These are phyloP conservation scores for Septoria linicola DNA, from an alignment of 2,329 filamentous ascomycete species.

Conservation along the genomic window DNA sequence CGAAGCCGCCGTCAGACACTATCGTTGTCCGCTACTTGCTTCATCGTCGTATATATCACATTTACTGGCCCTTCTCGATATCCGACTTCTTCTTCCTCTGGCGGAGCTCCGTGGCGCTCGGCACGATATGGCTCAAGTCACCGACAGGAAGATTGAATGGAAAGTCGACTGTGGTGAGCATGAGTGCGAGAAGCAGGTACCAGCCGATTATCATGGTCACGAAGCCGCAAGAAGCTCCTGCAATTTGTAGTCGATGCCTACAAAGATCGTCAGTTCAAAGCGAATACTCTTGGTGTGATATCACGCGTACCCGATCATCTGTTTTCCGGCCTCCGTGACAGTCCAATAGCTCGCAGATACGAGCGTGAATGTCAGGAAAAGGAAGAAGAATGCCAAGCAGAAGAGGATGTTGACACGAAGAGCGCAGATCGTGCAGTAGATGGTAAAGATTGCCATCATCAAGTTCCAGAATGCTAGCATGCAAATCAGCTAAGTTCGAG, in stretches of 20 bases:
- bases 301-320: slow-evolving; percentile 3
- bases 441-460: slow-evolving; percentile 27
- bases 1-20: no score
- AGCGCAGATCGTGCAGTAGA: slow-evolving; percentile 26
- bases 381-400: slow-evolving; percentile 25
- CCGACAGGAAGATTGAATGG: slow-evolving; percentile 24
- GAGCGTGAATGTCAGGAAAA: slow-evolving; percentile 23
- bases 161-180: slow-evolving; percentile 26
- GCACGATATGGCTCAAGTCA: slow-evolving; percentile 24
- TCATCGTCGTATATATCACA: not conserved
- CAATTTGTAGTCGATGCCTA: slow-evolving; percentile 3
- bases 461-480: slow-evolving; percentile 22
- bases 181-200: slow-evolving; percentile 25
- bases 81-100: slow-evolving; percentile 23
- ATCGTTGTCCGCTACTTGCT: not conserved
- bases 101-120: slow-evolving; percentile 17
- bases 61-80: slow-evolving; percentile 17
- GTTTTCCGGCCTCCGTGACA: slow-evolving; percentile 15
- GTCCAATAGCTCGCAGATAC: slow-evolving; percentile 21
- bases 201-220: slow-evolving; percentile 24
- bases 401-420: slow-evolving; percentile 23
- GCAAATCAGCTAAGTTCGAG: not conserved
- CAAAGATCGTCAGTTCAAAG: not conserved
- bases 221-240: slow-evolving; percentile 22
- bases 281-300: no score